Percentiles rank a stretch among this genome's conserved stretches.
Conservation (phyloP, 2,329 filamentous ascomycete genomes). For the Botrytis deweyae region DNA sequence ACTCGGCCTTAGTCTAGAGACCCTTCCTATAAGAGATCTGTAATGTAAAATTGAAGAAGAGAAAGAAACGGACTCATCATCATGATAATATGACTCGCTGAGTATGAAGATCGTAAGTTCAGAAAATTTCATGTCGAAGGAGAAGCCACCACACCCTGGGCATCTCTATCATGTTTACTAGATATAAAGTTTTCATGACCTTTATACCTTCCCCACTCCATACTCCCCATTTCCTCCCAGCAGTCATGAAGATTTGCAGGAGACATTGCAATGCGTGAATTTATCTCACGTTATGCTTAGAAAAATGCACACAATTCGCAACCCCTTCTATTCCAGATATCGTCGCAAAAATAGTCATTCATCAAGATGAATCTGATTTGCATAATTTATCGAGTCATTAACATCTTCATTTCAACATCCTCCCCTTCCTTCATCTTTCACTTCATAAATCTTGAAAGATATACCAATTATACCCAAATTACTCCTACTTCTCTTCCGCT, state of each 20-base stretch:
- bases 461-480: not conserved
- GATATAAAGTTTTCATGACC: conserved; percentile 24
- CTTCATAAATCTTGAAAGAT: conserved; percentile 9
- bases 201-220: conserved; percentile 12
- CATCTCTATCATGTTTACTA: conserved; percentile 24
- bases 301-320: conserved; percentile 29
- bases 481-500: conserved; percentile 16
- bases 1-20: conserved; percentile 34
- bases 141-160: conserved; percentile 26
- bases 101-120: conserved; percentile 37
- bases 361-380: conserved; percentile 30
- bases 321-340: conserved; percentile 29
- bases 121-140: conserved; percentile 27
- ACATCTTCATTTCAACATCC: conserved; percentile 19
- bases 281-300: conserved; percentile 23
- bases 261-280: conserved; percentile 28
- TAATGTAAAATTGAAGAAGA: conserved; percentile 38
- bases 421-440: conserved; percentile 17
- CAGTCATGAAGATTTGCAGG: conserved; percentile 18
- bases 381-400: conserved; percentile 19
- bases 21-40: conserved; percentile 32
- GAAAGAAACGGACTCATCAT: conserved; percentile 30
- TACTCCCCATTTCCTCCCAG: conserved; percentile 17
- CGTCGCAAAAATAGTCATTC: conserved; percentile 29
- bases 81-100: conserved; percentile 33